A percentile compares a stretch with the other conserved stretches of the same genome.
Evolutionary conservation across 2,329 filamentous ascomycete genomes (phyloP).

Genomic region (Cytospora piceicola): DNA sequence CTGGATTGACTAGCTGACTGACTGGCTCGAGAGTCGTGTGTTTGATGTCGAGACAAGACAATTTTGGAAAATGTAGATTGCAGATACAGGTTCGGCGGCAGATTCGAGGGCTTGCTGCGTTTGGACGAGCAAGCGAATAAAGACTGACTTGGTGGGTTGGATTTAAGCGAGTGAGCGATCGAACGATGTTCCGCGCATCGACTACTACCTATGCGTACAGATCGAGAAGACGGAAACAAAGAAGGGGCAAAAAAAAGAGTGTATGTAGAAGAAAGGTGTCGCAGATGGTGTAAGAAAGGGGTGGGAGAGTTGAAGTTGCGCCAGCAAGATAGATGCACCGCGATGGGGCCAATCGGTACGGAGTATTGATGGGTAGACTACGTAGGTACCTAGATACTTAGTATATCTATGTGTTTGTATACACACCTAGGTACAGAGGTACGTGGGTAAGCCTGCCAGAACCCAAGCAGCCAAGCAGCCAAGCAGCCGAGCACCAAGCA

Average conservation of each 20-base stretch:
- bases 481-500: not conserved
- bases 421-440: not conserved
- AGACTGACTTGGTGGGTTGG: slow-evolving; percentile 11
- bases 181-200: slow-evolving; percentile 25
- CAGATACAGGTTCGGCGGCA: slow-evolving; percentile 11
- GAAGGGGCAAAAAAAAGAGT: slow-evolving; percentile 24
- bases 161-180: slow-evolving; percentile 24
- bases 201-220: slow-evolving; percentile 26
- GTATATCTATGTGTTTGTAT: not conserved
- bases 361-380: no score
- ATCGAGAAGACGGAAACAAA: slow-evolving; percentile 17
- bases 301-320: slow-evolving; percentile 11
- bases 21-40: slow-evolving; percentile 14
- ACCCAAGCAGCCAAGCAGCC: not conserved
- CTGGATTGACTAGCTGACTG: not conserved
- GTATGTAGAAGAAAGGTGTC: slow-evolving; percentile 15
- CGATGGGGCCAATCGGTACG: slow-evolving; percentile 16
- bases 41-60: slow-evolving; percentile 4
- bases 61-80: slow-evolving; percentile 6
- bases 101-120: not conserved
- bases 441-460: not conserved
- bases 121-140: slow-evolving; percentile 15
- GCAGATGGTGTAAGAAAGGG: not conserved
- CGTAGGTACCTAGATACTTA: slow-evolving; percentile 1
- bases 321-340: slow-evolving; percentile 25